A percentile compares a stretch with the other conserved stretches of the same genome.
Conservation (phyloP, 441 rosid species). For the Viola pubescens region DNA sequence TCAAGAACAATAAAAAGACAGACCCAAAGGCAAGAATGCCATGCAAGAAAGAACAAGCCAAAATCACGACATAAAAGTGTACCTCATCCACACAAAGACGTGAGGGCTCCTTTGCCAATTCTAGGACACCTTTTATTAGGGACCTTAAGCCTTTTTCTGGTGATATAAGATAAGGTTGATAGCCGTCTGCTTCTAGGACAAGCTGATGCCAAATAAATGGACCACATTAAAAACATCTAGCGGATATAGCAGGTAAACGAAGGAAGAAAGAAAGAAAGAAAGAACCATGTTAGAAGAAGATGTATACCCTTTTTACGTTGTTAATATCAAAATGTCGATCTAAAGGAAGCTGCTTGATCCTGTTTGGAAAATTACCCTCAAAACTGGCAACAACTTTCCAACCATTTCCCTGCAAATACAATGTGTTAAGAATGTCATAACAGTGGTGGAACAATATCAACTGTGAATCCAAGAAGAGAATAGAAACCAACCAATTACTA, state of each 20-base stretch:
- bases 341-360: constrained; percentile 92
- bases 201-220: constrained; percentile 40
- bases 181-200: constrained; percentile 94
- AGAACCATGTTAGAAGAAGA: constrained; percentile 14
- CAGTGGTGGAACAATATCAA: background rate
- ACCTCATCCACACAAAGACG: constrained; percentile 89
- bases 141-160: constrained; percentile 97
- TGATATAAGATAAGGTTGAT: constrained; percentile 96
- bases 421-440: constrained; percentile 2
- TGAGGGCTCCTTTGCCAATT: constrained; percentile 95
- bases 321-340: constrained; percentile 88
- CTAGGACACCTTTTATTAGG: constrained; percentile 82
- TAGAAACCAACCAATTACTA: too few species aligned
- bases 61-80: constrained; percentile 5
- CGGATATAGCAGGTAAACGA: background rate
- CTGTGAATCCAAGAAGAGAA: too few species aligned
- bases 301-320: constrained; percentile 78
- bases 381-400: constrained; percentile 97
- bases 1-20: too few species aligned
- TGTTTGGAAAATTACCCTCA: constrained; percentile 86
- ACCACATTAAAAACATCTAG: constrained; percentile 12
- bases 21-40: too few species aligned
- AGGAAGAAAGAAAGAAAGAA: constrained; percentile 8
- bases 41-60: too few species aligned
- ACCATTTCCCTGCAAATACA: constrained; percentile 69